Evolutionary conservation across 2,329 filamentous ascomycete species (phyloP), one percentile per base, ranked within the genome.

Genomic region (Colletotrichum sp.): DNA sequence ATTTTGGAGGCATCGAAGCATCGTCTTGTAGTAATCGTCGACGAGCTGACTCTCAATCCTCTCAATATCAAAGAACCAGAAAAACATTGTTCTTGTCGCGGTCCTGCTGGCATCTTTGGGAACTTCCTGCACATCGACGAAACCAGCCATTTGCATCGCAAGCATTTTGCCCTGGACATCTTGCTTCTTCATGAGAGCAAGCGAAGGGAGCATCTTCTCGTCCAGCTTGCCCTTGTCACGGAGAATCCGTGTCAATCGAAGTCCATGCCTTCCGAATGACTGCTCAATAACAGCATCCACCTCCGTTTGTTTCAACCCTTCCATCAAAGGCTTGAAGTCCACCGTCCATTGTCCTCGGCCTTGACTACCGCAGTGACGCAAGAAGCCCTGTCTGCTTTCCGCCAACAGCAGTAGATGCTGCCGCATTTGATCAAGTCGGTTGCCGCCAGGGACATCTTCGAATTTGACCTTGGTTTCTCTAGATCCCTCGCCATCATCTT

Each of bases 61-160:
- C 62, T 95, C 92, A 13, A 91, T 88, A 82, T 99, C 96, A 84
- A 95, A 98, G 88, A 93, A 98, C 93, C 96, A 98, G 72, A 99
- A 91, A 83, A 96, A 99, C 28, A 98, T 90, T 1, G 96, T 98
- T 68, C 95, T 92, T 77, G 93, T 95, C 1, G 96, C 95, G 80
- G 94, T 91, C 39, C 96, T 93, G 77, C 93, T 93, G 78, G 94
- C 94, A 81, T 99, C 96, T 79, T 95, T 95, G 1, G 97, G 97
- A 1, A 99, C 94, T 86, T 99, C 97, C 84, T 99, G 97, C 8
- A 98, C 92, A 79, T 99, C 95, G 15, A 98, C 92, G 76, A 97
- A 93, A 3, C 97, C 96, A 21, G 93, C 92, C 83, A 95, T 93
- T 79, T 98, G 95, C 90, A 99, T 95, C 77, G 93, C 92, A 16